A percentile compares a stretch with the other conserved stretches of the same genome.
Conservation (phyloP, 441 rosid species). For the Isatis lusitanica region DNA sequence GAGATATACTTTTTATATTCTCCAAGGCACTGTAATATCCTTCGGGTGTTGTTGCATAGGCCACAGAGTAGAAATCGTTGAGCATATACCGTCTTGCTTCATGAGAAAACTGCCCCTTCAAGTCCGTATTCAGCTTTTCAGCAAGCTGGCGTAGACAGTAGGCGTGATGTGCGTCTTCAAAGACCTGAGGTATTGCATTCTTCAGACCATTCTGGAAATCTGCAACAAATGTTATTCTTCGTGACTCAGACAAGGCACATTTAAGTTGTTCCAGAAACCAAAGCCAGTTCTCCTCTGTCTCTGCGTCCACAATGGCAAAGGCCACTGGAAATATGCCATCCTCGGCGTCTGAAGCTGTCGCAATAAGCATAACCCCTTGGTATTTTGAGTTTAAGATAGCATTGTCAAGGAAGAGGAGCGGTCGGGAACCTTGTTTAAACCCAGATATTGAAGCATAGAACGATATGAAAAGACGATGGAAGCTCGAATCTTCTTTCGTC, state of each 20-base stretch:
- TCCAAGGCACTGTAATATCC: constrained; percentile 51
- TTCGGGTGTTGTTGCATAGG: constrained; percentile 49
- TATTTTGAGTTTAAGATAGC: constrained; percentile 61
- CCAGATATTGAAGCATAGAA: constrained; percentile 71
- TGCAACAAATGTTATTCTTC: constrained; percentile 64
- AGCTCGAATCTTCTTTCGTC: constrained; percentile 72
- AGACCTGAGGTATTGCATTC: constrained; percentile 51
- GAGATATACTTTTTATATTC: constrained; percentile 63
- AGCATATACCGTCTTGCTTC: constrained; percentile 69
- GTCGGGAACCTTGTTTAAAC: constrained; percentile 70
- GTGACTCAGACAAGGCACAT: constrained; percentile 43
- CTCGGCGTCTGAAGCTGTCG: constrained; percentile 64
- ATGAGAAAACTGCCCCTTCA: constrained; percentile 66
- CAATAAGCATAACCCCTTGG: constrained; percentile 61
- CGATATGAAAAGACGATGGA: constrained; percentile 69
- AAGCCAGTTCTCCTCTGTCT: constrained; percentile 71
- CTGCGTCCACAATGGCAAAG: constrained; percentile 74
- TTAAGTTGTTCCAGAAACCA: constrained; percentile 67
- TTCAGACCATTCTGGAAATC: constrained; percentile 65
- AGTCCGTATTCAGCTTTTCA: constrained; percentile 56
- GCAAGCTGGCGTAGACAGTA: constrained; percentile 68
- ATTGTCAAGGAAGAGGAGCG: constrained; percentile 66
- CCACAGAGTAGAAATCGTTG: constrained; percentile 64
- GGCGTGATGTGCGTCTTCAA: constrained; percentile 57
- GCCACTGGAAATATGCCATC: constrained; percentile 73